Evolutionary conservation across 2,329 filamentous ascomycete species (phyloP), one percentile per base, ranked within the genome.

Genomic region (Colletotrichum tanaceti): DNA sequence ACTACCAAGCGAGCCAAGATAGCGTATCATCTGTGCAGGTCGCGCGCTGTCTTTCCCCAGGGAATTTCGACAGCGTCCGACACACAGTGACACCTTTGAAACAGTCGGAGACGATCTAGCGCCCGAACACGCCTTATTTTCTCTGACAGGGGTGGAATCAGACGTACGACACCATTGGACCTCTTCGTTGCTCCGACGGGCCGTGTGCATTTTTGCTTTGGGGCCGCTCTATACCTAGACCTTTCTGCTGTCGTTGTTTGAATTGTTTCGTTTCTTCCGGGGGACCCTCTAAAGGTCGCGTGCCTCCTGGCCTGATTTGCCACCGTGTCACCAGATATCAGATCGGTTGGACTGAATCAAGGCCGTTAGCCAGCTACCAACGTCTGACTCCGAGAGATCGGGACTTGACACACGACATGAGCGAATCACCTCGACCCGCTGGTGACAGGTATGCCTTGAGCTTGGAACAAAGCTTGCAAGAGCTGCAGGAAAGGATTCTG

Each of bases 381-480:
- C 35, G 35, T 57, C 63, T 52, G 38, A 53, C 57, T 52, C 35
- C 55, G 20, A 60, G 50, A n/a, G 38, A 50, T 35, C 46, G 20
- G 24, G 46, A 47, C 39, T 44, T 28, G n/a, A 46, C 43, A 32
- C 62, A 53, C 16, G 9, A 35, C 38, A 69, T 69, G 66, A 54
- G 22, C 55, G 62, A 55, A 35, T 20, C 44, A 14, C 52, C 62
- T 44, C 41, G 43, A 22, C 58, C 63, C 18, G 46, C 41, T 2
- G 78, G 77, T 47, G 73, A 76, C 24, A 79, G 80, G 63, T 84
- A 89, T 70, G 80, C 84, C 60, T 76, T 82, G 49, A 87, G 85
- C 73, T 81, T 95, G 52, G 87, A 93, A 65, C 85, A 87, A 62
- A 93, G 92, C 2, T 75, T 94, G 52, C 85, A 84, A 70, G 89